Percentiles rank a stretch among this genome's conserved stretches.
These are phyloP conservation scores for Atkinsonella texensis DNA, from an alignment of 2,329 filamentous ascomycete species.

Conservation along the genomic window DNA sequence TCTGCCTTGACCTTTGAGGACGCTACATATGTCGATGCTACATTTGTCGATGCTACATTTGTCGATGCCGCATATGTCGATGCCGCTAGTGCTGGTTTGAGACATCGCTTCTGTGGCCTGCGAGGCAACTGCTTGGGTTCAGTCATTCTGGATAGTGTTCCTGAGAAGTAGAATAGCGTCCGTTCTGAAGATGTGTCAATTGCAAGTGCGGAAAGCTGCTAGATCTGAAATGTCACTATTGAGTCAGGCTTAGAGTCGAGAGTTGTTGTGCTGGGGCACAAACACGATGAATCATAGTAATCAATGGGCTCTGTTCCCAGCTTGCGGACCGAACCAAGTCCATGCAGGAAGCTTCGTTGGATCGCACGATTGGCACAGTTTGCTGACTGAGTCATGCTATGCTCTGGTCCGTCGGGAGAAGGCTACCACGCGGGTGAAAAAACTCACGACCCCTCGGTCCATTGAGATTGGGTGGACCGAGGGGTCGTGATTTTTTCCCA, in stretches of 20 bases:
- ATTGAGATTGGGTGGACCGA: too few relatives aligned
- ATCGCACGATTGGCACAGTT: too few relatives aligned
- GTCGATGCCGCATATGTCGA: conserved; percentile 8
- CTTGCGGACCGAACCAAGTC: neutral
- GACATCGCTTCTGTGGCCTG: conserved; percentile 11
- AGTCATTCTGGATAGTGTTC: neutral
- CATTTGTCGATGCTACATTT: conserved; percentile 10
- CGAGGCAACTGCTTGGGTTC: neutral
- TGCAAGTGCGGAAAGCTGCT: neutral
- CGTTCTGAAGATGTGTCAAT: too few relatives aligned
- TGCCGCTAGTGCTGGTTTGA: conserved; percentile 15
- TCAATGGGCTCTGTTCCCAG: too few relatives aligned
- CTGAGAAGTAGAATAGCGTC: neutral
- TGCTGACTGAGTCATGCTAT: neutral
- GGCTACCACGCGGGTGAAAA: too few relatives aligned
- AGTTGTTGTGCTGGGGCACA: too few relatives aligned
- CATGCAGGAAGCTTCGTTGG: neutral
- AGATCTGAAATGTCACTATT: too few relatives aligned
- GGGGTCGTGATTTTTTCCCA: too few relatives aligned
- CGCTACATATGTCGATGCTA: conserved; percentile 13
- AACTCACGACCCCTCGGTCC: too few relatives aligned
- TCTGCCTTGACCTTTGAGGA: conserved; percentile 15
- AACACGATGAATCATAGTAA: too few relatives aligned
- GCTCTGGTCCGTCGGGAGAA: too few relatives aligned
- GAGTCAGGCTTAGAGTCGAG: too few relatives aligned